Conservation (phyloP, 331 rosid genomes). For the Cydonia oblonga region DNA sequence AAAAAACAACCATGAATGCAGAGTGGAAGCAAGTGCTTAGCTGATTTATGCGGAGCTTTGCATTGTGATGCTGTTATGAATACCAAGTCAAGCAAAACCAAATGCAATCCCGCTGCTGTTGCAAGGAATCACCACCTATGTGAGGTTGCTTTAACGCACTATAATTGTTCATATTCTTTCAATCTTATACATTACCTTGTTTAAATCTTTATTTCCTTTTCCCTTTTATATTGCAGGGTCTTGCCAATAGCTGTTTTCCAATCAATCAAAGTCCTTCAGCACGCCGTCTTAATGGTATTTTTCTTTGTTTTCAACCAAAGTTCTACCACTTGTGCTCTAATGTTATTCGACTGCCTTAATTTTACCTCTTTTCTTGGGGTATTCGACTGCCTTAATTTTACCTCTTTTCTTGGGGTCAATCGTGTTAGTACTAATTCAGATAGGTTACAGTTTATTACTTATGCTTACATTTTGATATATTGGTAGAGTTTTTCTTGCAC, state of each 20-base stretch:
- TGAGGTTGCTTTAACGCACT: conserved; percentile 54
- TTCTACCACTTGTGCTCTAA: background rate
- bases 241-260: conserved; percentile 69
- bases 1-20: conserved; percentile 17
- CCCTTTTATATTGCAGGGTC: conserved; percentile 35
- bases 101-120: conserved; percentile 70
- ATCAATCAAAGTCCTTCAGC: conserved; percentile 54
- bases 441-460: conserved; percentile 11
- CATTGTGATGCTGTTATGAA: conserved; percentile 60
- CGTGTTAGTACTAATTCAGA: background rate
- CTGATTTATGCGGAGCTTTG: conserved; percentile 81
- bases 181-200: background rate
- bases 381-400: background rate
- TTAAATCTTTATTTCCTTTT: background rate
- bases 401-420: background rate
- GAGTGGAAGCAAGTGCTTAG: conserved; percentile 70
- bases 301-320: background rate
- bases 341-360: background rate
- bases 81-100: conserved; percentile 46
- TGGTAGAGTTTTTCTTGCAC: conserved; percentile 62
- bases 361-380: no score
- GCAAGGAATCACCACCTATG: conserved; percentile 78
- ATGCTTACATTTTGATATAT: conserved; percentile 16
- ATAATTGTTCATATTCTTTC: conserved; percentile 4
- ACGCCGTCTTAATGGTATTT: conserved; percentile 67